Base-by-base conservation (phyloP, 1,139 yeast species). In the Lodderomyces margitis region DNA sequence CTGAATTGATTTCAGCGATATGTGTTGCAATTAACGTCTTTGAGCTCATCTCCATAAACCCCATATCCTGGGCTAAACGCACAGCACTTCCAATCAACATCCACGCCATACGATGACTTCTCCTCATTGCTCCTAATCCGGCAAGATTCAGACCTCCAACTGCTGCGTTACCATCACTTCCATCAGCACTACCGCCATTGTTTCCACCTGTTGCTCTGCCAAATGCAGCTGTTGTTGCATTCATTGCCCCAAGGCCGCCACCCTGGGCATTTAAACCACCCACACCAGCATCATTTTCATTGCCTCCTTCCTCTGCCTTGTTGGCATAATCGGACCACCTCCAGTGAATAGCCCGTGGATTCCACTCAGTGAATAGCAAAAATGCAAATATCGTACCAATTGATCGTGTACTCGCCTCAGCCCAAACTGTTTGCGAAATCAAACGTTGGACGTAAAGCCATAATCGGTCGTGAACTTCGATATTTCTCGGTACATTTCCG, bases 61-160 rank as follows among this genome's bases (percentile, higher is more conserved):
- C 89, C 78, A 87, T 79, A 59, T 88, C 94, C 58, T 88, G 95
- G 2, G 96, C 95, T 36, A 91, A 64, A 42, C 97, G 70, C 3
- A 87, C 86, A 0, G 95, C 91, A 2, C 87, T 80, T 4, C 97
- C 97, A 42, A 87, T 83, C 47, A 88, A 74, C 92, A 88, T 85
- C 92, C 96, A 89, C 0, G 95, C 85, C 92, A 88, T 85, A 37
- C 96, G 74, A 57, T 87, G 91, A 52, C 92, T 82, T 54, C 96
- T 70, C 52, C 94, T 71, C 76, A 89, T 81, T 1, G 96, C 95
- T 21, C 89, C 88, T 36, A 87, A 66, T 0, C 96, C 96, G 0
- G 88, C 84, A 36, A 78, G 64, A 36, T 75, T 76, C 20, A 75
- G 79, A 25, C 38, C 44, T 14, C 40, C 47, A 21, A 34, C 44